Conservation (phyloP, 2,329 filamentous ascomycete genomes). For the Raffaelea arxii region DNA sequence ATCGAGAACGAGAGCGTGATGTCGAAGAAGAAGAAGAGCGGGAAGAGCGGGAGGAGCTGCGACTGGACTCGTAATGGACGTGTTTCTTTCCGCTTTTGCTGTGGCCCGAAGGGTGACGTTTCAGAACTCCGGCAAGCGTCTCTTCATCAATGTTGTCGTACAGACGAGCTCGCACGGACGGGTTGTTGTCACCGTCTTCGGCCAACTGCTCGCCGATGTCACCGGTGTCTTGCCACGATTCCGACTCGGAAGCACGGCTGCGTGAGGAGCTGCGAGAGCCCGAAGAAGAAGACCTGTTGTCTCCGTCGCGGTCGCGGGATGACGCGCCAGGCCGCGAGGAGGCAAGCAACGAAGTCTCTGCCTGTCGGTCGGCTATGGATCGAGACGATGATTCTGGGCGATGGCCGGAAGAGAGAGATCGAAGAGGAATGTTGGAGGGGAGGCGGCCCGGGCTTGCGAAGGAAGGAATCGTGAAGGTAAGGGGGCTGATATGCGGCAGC, state of each 20-base stretch:
- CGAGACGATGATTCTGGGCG: constrained; percentile 22
- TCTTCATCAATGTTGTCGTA: constrained; percentile 56
- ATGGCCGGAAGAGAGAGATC: constrained; percentile 43
- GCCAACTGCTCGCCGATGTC: constrained; percentile 88
- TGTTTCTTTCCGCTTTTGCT: constrained; percentile 23
- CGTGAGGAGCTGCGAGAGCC: constrained; percentile 31
- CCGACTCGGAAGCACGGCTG: constrained; percentile 33
- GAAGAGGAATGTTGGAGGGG: constrained; percentile 78
- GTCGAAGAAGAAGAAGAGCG: constrained; percentile 1
- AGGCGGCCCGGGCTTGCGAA: constrained; percentile 57
- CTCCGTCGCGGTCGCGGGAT: constrained; percentile 22
- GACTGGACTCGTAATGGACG: constrained; percentile 52
- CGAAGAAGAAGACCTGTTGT: constrained; percentile 1
- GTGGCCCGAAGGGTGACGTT: constrained; percentile 25
- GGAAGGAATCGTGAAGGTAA: constrained; percentile 71
- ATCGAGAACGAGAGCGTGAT: background rate
- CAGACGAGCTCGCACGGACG: constrained; percentile 61
- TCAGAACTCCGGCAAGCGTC: constrained; percentile 40
- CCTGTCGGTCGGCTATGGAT: constrained; percentile 15
- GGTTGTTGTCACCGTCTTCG: constrained; percentile 56
- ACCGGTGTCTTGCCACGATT: constrained; percentile 85
- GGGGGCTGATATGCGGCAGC: constrained; percentile 71
- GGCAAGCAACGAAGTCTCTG: constrained; percentile 37
- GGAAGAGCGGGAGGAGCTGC: constrained; percentile 28
- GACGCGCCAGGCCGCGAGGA: constrained; percentile 11